These are phyloP conservation scores for Arthrobotrys sinensis DNA, from an alignment of 2,329 filamentous ascomycete genomes.

Conservation along the genomic window DNA sequence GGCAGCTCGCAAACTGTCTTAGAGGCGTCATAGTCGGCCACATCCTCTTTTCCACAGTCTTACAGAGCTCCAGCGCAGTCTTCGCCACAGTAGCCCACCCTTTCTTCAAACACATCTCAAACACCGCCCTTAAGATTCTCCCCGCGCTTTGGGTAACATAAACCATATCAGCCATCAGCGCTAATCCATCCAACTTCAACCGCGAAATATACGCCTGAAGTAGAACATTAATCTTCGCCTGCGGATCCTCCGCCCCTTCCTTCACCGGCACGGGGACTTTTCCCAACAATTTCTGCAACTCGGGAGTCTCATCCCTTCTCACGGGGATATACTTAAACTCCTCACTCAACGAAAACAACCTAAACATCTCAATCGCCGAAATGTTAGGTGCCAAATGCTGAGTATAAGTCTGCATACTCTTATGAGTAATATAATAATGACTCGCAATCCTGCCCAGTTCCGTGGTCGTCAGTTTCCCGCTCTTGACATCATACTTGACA, in stretches of 20 bases:
- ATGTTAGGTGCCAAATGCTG: slow-evolving; percentile 94
- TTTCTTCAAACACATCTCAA: slow-evolving; percentile 97
- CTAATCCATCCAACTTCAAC: slow-evolving; percentile 91
- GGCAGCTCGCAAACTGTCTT: slow-evolving; percentile 87
- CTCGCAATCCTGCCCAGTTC: slow-evolving; percentile 96
- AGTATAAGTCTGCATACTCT: slow-evolving; percentile 97
- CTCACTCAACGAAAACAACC: slow-evolving; percentile 93
- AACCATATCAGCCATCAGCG: slow-evolving; percentile 97
- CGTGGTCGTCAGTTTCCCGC: slow-evolving; percentile 87
- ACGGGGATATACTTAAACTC: slow-evolving; percentile 99
- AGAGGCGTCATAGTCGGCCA: slow-evolving; percentile 99
- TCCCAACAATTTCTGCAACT: slow-evolving; percentile 90
- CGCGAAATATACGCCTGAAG: slow-evolving; percentile 97
- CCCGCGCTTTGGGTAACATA: slow-evolving; percentile 98
- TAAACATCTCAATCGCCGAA: slow-evolving; percentile 94
- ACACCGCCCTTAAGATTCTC: slow-evolving; percentile 93
- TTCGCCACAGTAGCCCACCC: slow-evolving; percentile 95
- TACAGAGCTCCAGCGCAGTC: slow-evolving; percentile 92
- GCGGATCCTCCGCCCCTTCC: slow-evolving; percentile 95
- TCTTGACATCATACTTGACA: slow-evolving; percentile 95
- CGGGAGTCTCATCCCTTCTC: slow-evolving; percentile 95
- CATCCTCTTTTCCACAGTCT: slow-evolving; percentile 99
- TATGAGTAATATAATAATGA: slow-evolving; percentile 98
- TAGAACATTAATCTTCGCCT: slow-evolving; percentile 98
- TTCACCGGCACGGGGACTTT: slow-evolving; percentile 96